Conservation (phyloP, 2,329 filamentous ascomycete genomes). For the Colletotrichum kahawae region DNA sequence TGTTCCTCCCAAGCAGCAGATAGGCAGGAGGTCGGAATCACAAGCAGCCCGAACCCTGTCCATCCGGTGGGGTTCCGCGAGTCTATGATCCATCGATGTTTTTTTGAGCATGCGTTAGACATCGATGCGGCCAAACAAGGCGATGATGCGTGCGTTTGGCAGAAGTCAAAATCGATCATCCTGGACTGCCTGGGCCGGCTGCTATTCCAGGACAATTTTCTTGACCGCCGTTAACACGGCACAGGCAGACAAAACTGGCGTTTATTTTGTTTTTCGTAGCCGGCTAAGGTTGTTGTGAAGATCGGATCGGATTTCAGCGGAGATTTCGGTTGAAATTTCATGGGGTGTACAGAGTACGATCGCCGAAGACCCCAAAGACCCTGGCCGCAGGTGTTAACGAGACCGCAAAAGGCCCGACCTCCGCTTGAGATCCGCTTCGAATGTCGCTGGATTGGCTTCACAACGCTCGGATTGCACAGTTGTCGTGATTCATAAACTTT, state of each 20-base stretch:
- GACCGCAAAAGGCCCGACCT: constrained; percentile 14
- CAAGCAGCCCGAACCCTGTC: constrained; percentile 16
- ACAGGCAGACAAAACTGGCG: not conserved
- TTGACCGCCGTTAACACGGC: not conserved
- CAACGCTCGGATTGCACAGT: not conserved
- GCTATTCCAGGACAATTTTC: not conserved
- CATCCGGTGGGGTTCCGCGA: constrained; percentile 14
- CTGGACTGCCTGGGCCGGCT: not conserved
- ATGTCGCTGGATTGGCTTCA: not conserved
- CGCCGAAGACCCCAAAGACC: not conserved
- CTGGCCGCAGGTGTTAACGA: not conserved
- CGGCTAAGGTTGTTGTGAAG: not conserved
- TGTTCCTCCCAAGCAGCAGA: not conserved
- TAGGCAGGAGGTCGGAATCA: constrained; percentile 9
- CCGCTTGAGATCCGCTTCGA: not conserved
- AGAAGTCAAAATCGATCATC: constrained; percentile 16
- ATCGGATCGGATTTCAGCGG: constrained; percentile 18
- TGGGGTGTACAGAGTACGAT: not conserved
- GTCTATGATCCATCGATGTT: constrained; percentile 23
- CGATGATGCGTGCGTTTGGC: constrained; percentile 16
- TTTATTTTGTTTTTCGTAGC: not conserved
- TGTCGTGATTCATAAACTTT: not conserved
- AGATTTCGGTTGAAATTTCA: constrained; percentile 15
- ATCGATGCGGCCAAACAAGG: constrained; percentile 17
- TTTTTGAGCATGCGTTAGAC: not conserved